A percentile compares a stretch with the other conserved stretches of the same genome.
Evolutionary conservation across 1,139 yeast species (phyloP).

Genomic region (Pneumocystis sp.): DNA sequence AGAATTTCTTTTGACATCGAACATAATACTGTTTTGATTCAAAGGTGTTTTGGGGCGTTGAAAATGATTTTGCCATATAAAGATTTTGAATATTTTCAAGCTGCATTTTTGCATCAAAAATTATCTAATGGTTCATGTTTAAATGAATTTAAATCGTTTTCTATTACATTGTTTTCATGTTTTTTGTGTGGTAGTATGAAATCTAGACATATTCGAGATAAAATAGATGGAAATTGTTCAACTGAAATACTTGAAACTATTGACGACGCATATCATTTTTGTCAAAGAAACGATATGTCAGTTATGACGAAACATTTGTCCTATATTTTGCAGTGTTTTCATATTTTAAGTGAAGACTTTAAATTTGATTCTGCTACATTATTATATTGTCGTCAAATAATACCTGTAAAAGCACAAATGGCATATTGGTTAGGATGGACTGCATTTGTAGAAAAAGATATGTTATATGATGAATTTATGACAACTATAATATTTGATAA

Average conservation of each 20-base stretch:
- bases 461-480: conserved; percentile 6
- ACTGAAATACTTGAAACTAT: conserved; percentile 4
- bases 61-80: conserved; percentile 15
- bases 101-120: conserved; percentile 9
- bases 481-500: neutral
- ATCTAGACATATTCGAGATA: conserved; percentile 53
- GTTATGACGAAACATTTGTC: conserved; percentile 36
- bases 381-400: conserved; percentile 30
- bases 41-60: conserved; percentile 15
- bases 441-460: conserved; percentile 32
- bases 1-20: conserved; percentile 11
- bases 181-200: conserved; percentile 18
- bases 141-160: conserved; percentile 15
- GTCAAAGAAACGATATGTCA: conserved; percentile 22
- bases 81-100: conserved; percentile 10
- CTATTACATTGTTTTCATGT: conserved; percentile 1
- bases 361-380: conserved; percentile 40
- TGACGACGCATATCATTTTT: conserved; percentile 16
- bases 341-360: conserved; percentile 62
- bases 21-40: conserved; percentile 15
- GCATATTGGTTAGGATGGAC: conserved; percentile 67
- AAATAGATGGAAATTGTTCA: conserved; percentile 37
- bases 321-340: conserved; percentile 58
- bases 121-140: conserved; percentile 8
- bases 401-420: conserved; percentile 44